These are phyloP conservation scores for Neurospora crassa DNA, from an alignment of 2,329 filamentous ascomycete genomes.

Conservation along the genomic window DNA sequence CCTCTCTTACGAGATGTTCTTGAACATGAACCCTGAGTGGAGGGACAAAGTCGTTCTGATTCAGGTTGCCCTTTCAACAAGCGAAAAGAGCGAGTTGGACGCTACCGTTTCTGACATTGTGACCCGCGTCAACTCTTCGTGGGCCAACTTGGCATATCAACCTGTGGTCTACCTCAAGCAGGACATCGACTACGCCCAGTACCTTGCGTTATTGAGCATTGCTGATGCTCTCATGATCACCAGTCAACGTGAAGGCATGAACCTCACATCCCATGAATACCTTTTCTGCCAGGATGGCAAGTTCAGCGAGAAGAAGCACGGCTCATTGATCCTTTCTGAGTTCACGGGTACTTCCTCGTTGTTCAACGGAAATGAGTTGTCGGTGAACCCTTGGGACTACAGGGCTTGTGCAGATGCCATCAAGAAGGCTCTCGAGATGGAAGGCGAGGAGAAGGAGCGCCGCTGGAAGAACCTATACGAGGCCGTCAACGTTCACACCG, in stretches of 20 bases:
- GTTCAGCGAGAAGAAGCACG: slow-evolving; percentile 64
- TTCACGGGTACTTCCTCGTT: slow-evolving; percentile 88
- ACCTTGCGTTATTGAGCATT: slow-evolving; percentile 80
- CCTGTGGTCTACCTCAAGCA: slow-evolving; percentile 91
- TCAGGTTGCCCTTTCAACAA: slow-evolving; percentile 85
- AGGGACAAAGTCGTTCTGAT: slow-evolving; percentile 81
- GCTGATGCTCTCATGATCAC: slow-evolving; percentile 92
- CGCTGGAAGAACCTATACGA: slow-evolving; percentile 68
- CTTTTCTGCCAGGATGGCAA: slow-evolving; percentile 85
- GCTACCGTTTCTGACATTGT: slow-evolving; percentile 88
- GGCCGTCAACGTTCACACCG: slow-evolving; percentile 72
- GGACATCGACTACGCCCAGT: slow-evolving; percentile 86
- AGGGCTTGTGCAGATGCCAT: slow-evolving; percentile 80
- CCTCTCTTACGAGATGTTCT: slow-evolving; percentile 82
- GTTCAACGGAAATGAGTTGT: slow-evolving; percentile 69
- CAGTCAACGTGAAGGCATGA: slow-evolving; percentile 94
- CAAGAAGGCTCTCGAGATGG: slow-evolving; percentile 73
- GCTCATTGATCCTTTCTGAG: slow-evolving; percentile 84
- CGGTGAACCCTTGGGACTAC: slow-evolving; percentile 95
- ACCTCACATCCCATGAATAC: slow-evolving; percentile 89
- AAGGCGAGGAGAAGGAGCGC: slow-evolving; percentile 57
- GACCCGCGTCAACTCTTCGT: slow-evolving; percentile 83
- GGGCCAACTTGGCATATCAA: slow-evolving; percentile 85
- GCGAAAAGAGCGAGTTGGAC: slow-evolving; percentile 79
- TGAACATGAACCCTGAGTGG: slow-evolving; percentile 90